Conservation (phyloP, 345 rosid species). For the Brassica carinata region DNA sequence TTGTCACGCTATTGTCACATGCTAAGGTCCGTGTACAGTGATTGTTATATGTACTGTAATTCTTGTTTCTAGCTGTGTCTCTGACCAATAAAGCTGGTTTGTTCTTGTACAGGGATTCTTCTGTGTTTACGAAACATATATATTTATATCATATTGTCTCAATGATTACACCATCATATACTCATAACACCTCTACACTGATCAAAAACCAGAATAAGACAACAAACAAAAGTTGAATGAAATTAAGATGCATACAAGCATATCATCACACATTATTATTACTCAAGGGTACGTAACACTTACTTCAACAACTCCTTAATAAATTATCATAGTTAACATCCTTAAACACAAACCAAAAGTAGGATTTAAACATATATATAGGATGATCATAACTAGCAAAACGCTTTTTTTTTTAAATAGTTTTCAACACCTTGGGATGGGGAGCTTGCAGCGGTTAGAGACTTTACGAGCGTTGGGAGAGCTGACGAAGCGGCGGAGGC, state of each 20-base stretch:
- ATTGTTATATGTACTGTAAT: too few relatives aligned
- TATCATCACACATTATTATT: conserved; percentile 30
- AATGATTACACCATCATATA: conserved; percentile 25
- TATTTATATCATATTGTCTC: conserved; percentile 20
- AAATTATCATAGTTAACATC: conserved; percentile 6
- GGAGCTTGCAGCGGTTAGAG: conserved; percentile 81
- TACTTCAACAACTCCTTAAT: not conserved
- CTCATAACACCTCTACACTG: conserved; percentile 6
- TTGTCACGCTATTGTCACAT: too few relatives aligned
- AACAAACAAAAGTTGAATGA: conserved; percentile 7
- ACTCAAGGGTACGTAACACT: conserved; percentile 2
- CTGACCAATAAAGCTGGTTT: conserved; percentile 14
- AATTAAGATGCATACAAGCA: conserved; percentile 32
- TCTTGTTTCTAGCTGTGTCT: not conserved
- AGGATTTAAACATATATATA: conserved; percentile 8
- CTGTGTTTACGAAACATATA: conserved; percentile 22
- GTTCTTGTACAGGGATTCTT: conserved; percentile 32
- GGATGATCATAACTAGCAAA: conserved; percentile 13
- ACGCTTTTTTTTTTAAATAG: not conserved
- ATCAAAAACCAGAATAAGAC: conserved; percentile 15
- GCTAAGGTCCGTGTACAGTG: too few relatives aligned
- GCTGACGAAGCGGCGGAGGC: conserved; percentile 65
- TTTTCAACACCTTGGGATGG: conserved; percentile 79
- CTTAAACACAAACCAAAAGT: conserved; percentile 25
- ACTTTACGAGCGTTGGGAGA: conserved; percentile 90